Base-by-base conservation (phyloP, 441 rosid genomes). In the Aleurites moluccanus region DNA sequence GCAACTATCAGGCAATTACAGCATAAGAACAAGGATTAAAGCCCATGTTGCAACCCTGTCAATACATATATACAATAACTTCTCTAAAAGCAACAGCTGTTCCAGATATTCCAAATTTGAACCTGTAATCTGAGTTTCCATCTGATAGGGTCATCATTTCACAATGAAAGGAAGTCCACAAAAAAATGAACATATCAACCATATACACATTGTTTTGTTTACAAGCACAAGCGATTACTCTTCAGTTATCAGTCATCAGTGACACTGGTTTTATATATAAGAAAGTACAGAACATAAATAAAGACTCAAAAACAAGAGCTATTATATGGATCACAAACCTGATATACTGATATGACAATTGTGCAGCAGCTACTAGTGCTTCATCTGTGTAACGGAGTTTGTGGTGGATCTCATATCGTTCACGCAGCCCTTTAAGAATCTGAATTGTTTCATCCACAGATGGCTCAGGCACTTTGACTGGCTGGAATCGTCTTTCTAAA, bases 391-490 rank as follows among this genome's bases (percentile, higher is more conserved):
- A 88, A 5, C 64, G 80, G 16, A 88, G 85, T 70, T 87, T 83
- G 80, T 86, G 94, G 72, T 88, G 85, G 62, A 85, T 80, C 84
- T 83, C 94, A 73, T 85, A 86, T 61, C 84, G 80, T 52, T 76
- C 79, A 7, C 82, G 66, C 40, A 86, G 77, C 38, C 90, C 88
- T 78, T 83, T 80, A 70, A 90, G 64, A 68, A 86, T 88, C 70
- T 84, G 75, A 23, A 86, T 76, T 0, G 88, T 79, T 60, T 86
- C 92, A 57, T 88, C 94, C 0, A 84, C 86, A 20, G 90, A 45
- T 2, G 92, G 92, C 77, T 89, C 91, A 5, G 89, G 87, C 44
- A 88, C 89, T 76, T 75, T 79, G 52, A 90, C 87, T 1, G 84
- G 86, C 80, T 83, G 90, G 80, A 88, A 86, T 28, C 94, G 75